phyloP scores from a whole-genome alignment of 768 basidiomycete species.

The Pleurotus pulmonarius region DNA sequence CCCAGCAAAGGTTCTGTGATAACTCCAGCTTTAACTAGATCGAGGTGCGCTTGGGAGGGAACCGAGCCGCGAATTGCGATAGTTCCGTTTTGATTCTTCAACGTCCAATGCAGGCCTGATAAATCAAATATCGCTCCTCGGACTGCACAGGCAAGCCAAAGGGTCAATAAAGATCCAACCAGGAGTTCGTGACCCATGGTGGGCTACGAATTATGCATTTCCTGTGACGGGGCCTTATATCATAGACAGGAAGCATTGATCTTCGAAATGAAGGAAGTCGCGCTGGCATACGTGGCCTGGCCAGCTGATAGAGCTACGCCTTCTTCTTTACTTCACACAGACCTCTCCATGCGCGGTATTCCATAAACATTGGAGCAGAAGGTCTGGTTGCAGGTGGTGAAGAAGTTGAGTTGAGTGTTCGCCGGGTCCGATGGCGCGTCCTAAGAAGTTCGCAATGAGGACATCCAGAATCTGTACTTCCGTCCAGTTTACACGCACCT shows the following conservation, averaged over 20 bases:
- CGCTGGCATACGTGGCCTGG: neutral
- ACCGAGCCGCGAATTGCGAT: conserved; percentile 48
- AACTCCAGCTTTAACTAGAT: conserved; percentile 46
- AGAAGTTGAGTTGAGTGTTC: too few species aligned
- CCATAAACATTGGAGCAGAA: too few species aligned
- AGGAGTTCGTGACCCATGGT: neutral
- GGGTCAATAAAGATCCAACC: neutral
- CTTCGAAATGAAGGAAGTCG: neutral
- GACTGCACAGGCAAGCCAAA: neutral
- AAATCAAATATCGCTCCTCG: conserved; percentile 34
- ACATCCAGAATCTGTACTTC: too few species aligned
- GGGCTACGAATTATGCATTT: neutral
- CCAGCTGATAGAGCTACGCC: neutral
- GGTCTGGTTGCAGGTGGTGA: too few species aligned
- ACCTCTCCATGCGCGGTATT: too few species aligned
- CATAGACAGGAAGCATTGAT: neutral
- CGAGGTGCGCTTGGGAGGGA: conserved; percentile 52
- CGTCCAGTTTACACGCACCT: too few species aligned
- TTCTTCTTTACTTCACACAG: too few species aligned
- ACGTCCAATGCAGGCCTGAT: conserved; percentile 45
- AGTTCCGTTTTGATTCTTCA: conserved; percentile 50
- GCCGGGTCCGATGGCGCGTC: too few species aligned
- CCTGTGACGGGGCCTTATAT: neutral
- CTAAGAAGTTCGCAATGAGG: too few species aligned
- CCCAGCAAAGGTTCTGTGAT: conserved; percentile 52